These are phyloP conservation scores for Beauveria bassiana DNA, from an alignment of 2,329 filamentous ascomycete genomes.

Conservation along the genomic window DNA sequence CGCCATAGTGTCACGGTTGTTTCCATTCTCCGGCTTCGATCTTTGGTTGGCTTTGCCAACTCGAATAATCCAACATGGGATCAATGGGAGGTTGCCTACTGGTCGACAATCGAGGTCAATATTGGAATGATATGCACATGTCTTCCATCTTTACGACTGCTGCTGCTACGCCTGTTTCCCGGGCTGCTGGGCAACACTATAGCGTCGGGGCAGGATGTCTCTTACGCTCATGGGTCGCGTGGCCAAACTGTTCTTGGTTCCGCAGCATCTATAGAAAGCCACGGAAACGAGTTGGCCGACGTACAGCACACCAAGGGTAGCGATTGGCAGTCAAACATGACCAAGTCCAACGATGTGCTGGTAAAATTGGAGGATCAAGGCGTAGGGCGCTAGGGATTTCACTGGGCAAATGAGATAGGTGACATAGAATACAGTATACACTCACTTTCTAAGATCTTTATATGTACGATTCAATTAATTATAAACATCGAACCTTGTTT, in stretches of 20 bases:
- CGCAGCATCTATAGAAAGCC: neutral
- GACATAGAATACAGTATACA: too few relatives aligned
- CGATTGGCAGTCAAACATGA: neutral
- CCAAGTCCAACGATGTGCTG: neutral
- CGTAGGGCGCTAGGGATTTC: neutral
- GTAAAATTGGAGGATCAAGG: neutral
- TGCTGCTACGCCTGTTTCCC: conserved; percentile 16
- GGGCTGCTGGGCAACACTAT: conserved; percentile 10
- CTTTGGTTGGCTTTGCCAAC: conserved; percentile 14
- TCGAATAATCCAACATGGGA: conserved; percentile 17
- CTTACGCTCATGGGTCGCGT: neutral
- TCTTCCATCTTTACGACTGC: conserved; percentile 17
- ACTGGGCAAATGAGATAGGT: neutral
- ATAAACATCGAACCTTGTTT: too few relatives aligned
- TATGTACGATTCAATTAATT: too few relatives aligned
- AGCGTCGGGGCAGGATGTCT: neutral
- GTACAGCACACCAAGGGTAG: neutral
- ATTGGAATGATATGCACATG: conserved; percentile 19
- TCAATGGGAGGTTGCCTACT: conserved; percentile 13
- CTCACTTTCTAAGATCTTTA: neutral
- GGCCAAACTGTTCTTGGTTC: neutral
- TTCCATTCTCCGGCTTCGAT: conserved; percentile 16
- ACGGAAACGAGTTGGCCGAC: neutral
- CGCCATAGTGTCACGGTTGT: conserved; percentile 16
- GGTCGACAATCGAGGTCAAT: conserved; percentile 19